A percentile compares a stretch with the other conserved stretches of the same genome.
Conservation (phyloP, 2,329 filamentous ascomycete genomes). For the Cephalotrichum gorgonifer region DNA sequence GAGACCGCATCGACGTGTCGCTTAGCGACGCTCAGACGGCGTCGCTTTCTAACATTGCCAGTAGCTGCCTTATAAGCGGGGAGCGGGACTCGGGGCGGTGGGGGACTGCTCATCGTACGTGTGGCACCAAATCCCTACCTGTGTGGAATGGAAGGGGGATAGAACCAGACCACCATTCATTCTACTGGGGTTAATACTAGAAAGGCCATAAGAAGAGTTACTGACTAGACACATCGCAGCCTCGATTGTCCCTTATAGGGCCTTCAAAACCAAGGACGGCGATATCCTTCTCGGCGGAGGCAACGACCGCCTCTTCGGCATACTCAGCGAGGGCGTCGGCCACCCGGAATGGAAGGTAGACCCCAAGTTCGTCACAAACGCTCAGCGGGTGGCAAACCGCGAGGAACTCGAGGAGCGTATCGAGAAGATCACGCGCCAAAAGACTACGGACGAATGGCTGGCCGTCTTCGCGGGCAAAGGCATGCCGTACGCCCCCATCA, state of each 20-base stretch:
- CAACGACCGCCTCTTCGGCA: conserved; percentile 60
- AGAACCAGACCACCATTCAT: too few species aligned
- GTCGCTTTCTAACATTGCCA: conserved; percentile 90
- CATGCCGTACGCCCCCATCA: conserved; percentile 87
- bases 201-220: not conserved
- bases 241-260: conserved; percentile 93
- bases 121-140: not conserved
- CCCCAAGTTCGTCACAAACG: conserved; percentile 49
- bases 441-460: conserved; percentile 83
- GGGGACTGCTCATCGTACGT: conserved; percentile 83
- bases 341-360: conserved; percentile 51
- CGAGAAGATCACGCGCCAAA: conserved; percentile 61
- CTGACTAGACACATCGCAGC: conserved; percentile 40
- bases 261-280: conserved; percentile 66
- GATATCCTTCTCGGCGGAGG: conserved; percentile 62
- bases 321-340: conserved; percentile 51
- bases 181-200: too few species aligned
- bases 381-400: conserved; percentile 59
- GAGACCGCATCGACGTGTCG: conserved; percentile 86
- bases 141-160: too few species aligned
- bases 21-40: conserved; percentile 93
- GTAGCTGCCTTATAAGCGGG: conserved; percentile 80
- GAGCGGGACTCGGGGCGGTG: conserved; percentile 81
- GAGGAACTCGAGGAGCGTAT: conserved; percentile 68
- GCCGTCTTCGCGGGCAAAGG: conserved; percentile 79